phyloP scores from a whole-genome alignment of 371 early-diverging fungal species.

The Syncephalastrum racemosum region DNA sequence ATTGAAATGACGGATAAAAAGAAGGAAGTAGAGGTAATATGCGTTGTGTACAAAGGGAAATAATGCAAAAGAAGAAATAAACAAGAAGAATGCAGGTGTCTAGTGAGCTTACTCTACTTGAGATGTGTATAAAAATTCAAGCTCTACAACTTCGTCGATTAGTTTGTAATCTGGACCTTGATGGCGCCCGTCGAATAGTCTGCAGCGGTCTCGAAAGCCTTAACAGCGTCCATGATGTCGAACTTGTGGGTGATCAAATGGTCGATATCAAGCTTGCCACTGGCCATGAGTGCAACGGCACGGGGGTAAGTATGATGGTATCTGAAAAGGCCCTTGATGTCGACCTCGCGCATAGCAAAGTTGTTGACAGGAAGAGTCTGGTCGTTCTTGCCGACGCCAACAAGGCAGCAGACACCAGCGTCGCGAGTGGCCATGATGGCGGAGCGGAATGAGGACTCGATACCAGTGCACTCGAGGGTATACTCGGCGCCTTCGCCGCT shows the following conservation, averaged over 20 bases:
- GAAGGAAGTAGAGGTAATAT: no score
- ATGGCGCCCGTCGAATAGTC: conserved; percentile 40
- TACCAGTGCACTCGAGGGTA: conserved; percentile 45
- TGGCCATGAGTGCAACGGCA: conserved; percentile 35
- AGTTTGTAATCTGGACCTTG: conserved; percentile 46
- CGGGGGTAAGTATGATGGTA: conserved; percentile 49
- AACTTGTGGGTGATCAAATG: conserved; percentile 38
- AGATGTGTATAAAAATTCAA: background rate
- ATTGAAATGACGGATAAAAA: no score
- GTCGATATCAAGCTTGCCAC: conserved; percentile 35
- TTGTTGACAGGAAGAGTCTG: conserved; percentile 45
- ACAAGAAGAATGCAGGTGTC: no score
- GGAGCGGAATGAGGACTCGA: conserved; percentile 42
- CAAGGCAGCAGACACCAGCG: conserved; percentile 43
- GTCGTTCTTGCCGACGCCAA: conserved; percentile 49
- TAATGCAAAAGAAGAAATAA: no score
- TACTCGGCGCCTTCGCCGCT: conserved; percentile 40
- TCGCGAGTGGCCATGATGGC: conserved; percentile 47
- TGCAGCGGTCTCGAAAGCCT: conserved; percentile 42
- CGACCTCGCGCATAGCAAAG: conserved; percentile 53
- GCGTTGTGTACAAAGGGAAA: no score
- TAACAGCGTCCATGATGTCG: conserved; percentile 43
- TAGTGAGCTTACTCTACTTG: no score
- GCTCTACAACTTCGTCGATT: conserved; percentile 5
- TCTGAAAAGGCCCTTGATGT: conserved; percentile 41